phyloP scores from a whole-genome alignment of 768 basidiomycete genomes.

The Tylopilus intermedius region DNA sequence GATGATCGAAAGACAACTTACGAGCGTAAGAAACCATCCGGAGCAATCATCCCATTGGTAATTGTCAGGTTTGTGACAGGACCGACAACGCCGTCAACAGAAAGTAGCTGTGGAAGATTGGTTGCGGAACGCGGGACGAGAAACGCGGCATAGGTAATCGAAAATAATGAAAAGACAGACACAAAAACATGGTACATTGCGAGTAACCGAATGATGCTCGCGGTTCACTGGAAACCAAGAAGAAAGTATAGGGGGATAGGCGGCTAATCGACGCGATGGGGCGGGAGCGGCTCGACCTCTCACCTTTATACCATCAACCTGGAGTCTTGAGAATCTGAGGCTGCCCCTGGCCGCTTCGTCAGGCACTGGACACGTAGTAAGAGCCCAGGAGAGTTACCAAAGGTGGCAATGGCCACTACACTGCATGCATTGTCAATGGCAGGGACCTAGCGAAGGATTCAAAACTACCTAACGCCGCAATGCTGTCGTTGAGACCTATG shows the following conservation, averaged over 20 bases:
- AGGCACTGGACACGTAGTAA: neutral
- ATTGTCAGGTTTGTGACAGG: conserved; percentile 24
- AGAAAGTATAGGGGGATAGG: neutral
- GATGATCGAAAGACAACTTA: conserved; percentile 18
- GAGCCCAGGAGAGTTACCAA: neutral
- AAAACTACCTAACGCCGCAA: neutral
- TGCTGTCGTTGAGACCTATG: neutral
- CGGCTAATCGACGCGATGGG: neutral
- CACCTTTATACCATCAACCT: neutral
- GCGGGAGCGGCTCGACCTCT: neutral
- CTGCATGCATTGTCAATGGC: neutral
- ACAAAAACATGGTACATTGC: conserved; percentile 12
- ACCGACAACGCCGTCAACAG: conserved; percentile 7
- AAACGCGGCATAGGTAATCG: conserved; percentile 13
- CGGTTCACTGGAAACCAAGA: neutral
- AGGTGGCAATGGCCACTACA: neutral
- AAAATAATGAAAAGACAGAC: conserved; percentile 3
- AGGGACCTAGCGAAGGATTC: neutral
- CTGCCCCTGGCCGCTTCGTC: neutral
- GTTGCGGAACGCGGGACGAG: conserved; percentile 15
- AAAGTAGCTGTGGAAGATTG: neutral
- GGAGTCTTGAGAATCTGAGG: neutral
- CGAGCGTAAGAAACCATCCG: conserved; percentile 46
- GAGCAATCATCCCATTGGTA: neutral
- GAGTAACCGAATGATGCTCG: neutral